Evolutionary conservation across 352 stramenopile genomes (phyloP).

Genomic region (Globisporangium perplexum): DNA sequence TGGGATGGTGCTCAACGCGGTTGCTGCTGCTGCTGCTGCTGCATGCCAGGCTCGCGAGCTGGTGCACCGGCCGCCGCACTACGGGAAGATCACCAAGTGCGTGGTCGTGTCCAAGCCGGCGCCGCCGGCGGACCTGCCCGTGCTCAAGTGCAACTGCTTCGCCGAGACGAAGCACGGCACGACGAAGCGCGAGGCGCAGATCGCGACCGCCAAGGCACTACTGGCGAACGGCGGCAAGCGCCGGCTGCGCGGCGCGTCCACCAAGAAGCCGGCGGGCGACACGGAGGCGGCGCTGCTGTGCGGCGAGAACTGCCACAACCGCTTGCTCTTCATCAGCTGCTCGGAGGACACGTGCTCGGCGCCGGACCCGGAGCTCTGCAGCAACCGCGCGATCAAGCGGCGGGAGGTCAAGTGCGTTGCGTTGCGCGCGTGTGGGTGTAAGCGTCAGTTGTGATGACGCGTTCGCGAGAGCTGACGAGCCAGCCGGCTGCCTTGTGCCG

Average conservation of each 20-base stretch:
- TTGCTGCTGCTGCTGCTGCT: not conserved
- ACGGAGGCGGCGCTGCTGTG: conserved; percentile 18
- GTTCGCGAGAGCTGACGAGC: too few relatives aligned
- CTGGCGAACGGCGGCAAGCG: conserved; percentile 12
- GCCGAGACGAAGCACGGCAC: conserved; percentile 33
- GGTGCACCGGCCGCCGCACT: conserved; percentile 46
- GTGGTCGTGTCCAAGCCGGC: conserved; percentile 66
- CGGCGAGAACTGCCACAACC: conserved; percentile 74
- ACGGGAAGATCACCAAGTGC: conserved; percentile 62
- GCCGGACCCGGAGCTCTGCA: conserved; percentile 53
- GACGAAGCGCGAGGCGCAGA: conserved; percentile 47
- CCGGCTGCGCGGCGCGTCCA: not conserved
- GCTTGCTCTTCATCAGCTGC: conserved; percentile 82
- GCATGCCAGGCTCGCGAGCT: conserved; percentile 31
- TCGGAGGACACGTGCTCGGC: conserved; percentile 73
- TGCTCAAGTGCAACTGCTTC: conserved; percentile 77
- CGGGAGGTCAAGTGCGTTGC: conserved; percentile 55
- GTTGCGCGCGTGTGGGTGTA: not conserved
- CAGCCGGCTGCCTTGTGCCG: too few relatives aligned
- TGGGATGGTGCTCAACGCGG: not conserved
- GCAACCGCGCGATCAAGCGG: conserved; percentile 69
- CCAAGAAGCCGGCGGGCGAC: not conserved
- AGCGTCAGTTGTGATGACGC: too few relatives aligned
- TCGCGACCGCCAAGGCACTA: conserved; percentile 34
- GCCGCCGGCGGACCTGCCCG: conserved; percentile 42